Evolutionary conservation across 345 rosid species (phyloP).

Genomic region (Syzygium jambos): DNA sequence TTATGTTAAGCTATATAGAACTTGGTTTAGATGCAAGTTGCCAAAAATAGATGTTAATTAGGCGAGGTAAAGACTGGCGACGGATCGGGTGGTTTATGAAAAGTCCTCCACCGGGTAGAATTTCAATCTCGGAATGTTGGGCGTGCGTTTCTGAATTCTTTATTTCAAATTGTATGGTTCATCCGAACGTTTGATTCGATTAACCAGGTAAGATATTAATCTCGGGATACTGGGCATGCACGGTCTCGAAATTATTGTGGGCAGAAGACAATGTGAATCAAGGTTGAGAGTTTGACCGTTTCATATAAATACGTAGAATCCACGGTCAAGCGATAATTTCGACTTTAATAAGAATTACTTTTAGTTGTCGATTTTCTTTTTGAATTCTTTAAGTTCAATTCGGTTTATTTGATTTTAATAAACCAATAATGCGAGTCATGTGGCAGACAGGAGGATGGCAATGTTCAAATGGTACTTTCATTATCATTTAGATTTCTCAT

Average conservation of each 20-base stretch:
- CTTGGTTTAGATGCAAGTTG: neutral
- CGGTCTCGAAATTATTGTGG: neutral
- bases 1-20: neutral
- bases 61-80: neutral
- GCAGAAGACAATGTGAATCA: neutral
- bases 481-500: neutral
- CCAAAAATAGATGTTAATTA: neutral
- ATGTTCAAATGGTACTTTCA: neutral
- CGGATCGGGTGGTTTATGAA: neutral
- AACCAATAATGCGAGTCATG: neutral
- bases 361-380: neutral
- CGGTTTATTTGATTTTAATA: neutral
- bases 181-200: neutral
- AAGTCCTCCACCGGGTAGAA: neutral
- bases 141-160: accelerated
- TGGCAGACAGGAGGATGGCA: neutral
- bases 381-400: neutral
- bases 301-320: neutral
- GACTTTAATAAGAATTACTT: neutral
- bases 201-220: neutral
- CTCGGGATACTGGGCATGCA: neutral
- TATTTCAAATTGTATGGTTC: neutral
- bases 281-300: neutral
- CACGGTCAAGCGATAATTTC: neutral
- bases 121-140: neutral